Evolutionary conservation across 345 rosid genomes (phyloP).

Genomic region (Lepidium sativum): DNA sequence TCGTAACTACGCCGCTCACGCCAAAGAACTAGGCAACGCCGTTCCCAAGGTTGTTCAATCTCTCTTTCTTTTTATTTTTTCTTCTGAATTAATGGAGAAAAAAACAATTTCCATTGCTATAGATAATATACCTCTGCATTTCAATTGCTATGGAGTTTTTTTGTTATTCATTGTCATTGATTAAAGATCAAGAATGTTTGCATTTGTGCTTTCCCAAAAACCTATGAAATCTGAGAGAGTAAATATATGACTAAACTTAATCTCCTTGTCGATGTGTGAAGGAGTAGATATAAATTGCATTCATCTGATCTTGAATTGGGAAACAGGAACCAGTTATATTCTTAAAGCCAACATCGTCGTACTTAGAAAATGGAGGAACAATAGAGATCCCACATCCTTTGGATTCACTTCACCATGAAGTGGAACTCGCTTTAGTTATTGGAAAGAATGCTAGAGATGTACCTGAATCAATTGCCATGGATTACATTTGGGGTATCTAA

Average conservation of each 20-base stretch:
- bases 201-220: neutral
- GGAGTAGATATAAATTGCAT: neutral
- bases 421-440: constrained; percentile 88
- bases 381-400: constrained; percentile 74
- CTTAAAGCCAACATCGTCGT: constrained; percentile 94
- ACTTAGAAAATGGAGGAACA: constrained; percentile 80
- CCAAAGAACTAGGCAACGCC: constrained; percentile 97
- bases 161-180: neutral
- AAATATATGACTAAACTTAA: neutral
- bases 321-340: constrained; percentile 83
- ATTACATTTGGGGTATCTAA: constrained; percentile 68
- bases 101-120: too few relatives aligned
- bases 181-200: neutral
- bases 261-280: neutral
- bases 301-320: neutral
- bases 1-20: constrained; percentile 96
- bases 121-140: neutral
- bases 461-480: constrained; percentile 65
- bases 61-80: neutral
- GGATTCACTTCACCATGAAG: constrained; percentile 79
- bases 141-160: neutral
- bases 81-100: neutral
- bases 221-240: neutral
- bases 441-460: constrained; percentile 78
- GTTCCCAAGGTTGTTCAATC: constrained; percentile 61